These are phyloP conservation scores for Leavenworthia alabamica DNA, from an alignment of 345 rosid species.

Conservation along the genomic window DNA sequence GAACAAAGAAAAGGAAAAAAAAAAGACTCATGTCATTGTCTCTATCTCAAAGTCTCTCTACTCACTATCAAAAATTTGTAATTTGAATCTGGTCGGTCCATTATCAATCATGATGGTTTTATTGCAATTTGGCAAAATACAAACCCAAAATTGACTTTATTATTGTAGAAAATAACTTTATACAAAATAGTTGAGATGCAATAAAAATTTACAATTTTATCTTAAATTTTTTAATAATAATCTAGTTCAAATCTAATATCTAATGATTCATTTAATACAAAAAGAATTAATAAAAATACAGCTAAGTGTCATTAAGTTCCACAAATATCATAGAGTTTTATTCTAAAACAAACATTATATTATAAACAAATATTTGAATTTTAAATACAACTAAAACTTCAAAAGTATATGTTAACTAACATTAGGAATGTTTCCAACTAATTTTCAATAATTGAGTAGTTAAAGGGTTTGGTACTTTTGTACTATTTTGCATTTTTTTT, in stretches of 20 bases:
- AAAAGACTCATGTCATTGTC: neutral
- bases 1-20: neutral
- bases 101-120: constrained; percentile 22
- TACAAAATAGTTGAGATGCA: no score
- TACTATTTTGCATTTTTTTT: no score
- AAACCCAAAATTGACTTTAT: constrained; percentile 21
- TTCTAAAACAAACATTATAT: neutral
- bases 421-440: neutral
- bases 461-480: neutral
- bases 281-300: no score
- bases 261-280: no score
- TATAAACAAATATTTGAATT: neutral
- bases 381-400: neutral
- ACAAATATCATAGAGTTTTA: constrained; percentile 17
- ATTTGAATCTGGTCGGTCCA: constrained; percentile 23
- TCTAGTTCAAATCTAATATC: no score
- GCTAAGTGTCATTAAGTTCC: constrained; percentile 25
- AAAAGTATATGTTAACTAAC: neutral
- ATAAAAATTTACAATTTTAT: no score
- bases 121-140: constrained; percentile 21
- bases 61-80: neutral
- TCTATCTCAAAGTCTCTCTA: constrained; percentile 17
- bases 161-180: constrained; percentile 9
- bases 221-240: no score
- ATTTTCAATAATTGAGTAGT: neutral